Evolutionary conservation across 352 stramenopile genomes (phyloP).

Genomic region (Phytophthora multivora): DNA sequence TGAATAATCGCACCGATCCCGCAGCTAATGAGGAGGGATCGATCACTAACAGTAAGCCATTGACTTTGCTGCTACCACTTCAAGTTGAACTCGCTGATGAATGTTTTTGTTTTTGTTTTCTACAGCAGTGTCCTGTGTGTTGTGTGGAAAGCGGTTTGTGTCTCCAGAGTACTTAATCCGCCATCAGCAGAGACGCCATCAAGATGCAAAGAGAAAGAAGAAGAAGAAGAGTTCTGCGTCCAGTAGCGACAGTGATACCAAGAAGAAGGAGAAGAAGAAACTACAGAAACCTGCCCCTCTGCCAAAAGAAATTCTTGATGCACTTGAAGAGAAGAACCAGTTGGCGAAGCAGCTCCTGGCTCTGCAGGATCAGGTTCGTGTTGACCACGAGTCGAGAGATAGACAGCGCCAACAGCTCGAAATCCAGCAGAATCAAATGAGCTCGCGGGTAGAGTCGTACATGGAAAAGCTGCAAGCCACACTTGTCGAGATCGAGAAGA

Average conservation of each 20-base stretch:
- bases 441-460: constrained; percentile 51
- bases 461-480: constrained; percentile 66
- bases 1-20: constrained; percentile 14
- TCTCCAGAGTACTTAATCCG: constrained; percentile 73
- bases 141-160: constrained; percentile 82
- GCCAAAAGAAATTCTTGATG: constrained; percentile 48
- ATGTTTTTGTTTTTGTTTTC: background rate
- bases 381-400: constrained; percentile 55
- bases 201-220: constrained; percentile 31
- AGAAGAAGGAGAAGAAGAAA: constrained; percentile 36
- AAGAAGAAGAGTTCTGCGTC: constrained; percentile 27
- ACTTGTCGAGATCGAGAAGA: constrained; percentile 68
- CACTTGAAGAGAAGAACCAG: constrained; percentile 61
- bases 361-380: constrained; percentile 59
- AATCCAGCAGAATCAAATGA: constrained; percentile 59
- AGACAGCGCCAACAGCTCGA: constrained; percentile 50
- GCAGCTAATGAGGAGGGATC: constrained; percentile 23
- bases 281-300: constrained; percentile 15
- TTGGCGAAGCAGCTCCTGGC: constrained; percentile 57
- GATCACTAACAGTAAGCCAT: constrained; percentile 35
- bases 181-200: constrained; percentile 71
- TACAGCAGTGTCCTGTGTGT: constrained; percentile 53
- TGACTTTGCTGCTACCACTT: background rate
- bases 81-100: background rate
- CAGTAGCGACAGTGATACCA: constrained; percentile 23